Percentiles rank a stretch among this genome's conserved stretches.
Evolutionary conservation across 345 rosid genomes (phyloP).

Genomic region (Turnera subulata): DNA sequence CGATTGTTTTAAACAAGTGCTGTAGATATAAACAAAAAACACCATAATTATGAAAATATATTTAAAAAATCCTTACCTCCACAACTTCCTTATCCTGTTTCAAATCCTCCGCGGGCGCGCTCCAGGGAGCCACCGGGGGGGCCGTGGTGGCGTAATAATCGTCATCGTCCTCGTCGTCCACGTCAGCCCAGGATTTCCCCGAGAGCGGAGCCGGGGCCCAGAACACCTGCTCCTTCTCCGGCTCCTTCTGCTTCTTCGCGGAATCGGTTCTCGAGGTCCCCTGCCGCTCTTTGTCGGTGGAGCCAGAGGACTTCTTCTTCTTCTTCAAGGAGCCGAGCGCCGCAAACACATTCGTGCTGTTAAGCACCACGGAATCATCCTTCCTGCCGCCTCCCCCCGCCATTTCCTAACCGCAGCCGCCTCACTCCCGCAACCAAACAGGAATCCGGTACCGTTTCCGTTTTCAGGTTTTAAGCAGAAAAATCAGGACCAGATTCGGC

Average conservation of each 20-base stretch:
- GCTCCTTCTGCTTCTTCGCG: slow-evolving; percentile 10
- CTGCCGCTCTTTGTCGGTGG: slow-evolving; percentile 10
- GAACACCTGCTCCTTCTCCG: slow-evolving; percentile 20
- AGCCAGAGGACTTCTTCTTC: slow-evolving; percentile 32
- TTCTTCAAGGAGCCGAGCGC: slow-evolving; percentile 36
- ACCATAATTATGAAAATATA: neutral
- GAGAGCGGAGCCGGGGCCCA: slow-evolving; percentile 38
- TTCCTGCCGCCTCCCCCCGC: slow-evolving; percentile 25
- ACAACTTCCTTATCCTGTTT: neutral
- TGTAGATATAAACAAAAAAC: neutral
- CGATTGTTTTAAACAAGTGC: too few relatives aligned
- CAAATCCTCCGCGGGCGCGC: slow-evolving; percentile 4
- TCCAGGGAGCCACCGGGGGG: slow-evolving; percentile 27
- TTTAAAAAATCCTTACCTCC: neutral
- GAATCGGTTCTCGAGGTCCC: slow-evolving; percentile 1
- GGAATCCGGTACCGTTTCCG: neutral
- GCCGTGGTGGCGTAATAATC: slow-evolving; percentile 38
- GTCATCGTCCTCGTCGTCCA: slow-evolving; percentile 41
- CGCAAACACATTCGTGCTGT: slow-evolving; percentile 37
- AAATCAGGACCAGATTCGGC: too few relatives aligned
- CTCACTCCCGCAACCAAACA: neutral
- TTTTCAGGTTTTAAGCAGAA: too few relatives aligned
- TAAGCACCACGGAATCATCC: slow-evolving; percentile 32
- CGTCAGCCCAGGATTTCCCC: slow-evolving; percentile 43
- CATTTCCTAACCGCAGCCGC: slow-evolving; percentile 1